A percentile compares a stretch with the other conserved stretches of the same genome.
These are phyloP conservation scores for Tylopilus sp. DNA, from an alignment of 768 basidiomycete species.

Conservation along the genomic window DNA sequence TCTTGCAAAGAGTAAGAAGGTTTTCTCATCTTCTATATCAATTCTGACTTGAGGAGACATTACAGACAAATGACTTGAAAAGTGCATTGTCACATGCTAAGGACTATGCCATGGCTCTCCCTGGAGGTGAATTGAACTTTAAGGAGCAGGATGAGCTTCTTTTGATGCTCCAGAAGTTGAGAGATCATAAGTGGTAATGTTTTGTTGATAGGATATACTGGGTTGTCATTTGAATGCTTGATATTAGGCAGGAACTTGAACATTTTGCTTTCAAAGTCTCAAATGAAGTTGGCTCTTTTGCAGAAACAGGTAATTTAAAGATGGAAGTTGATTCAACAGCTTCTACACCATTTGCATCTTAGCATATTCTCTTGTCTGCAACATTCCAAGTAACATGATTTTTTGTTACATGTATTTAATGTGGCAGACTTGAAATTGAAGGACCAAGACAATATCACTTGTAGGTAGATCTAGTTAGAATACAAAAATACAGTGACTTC, in stretches of 20 bases:
- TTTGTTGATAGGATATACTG: neutral
- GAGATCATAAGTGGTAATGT: constrained; percentile 47
- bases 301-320: constrained; percentile 31
- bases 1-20: constrained; percentile 60
- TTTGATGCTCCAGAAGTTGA: constrained; percentile 59
- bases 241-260: constrained; percentile 49
- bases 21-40: neutral
- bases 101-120: constrained; percentile 52
- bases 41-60: neutral
- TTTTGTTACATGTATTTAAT: no score
- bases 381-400: no score
- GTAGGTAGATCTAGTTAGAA: no score
- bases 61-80: constrained; percentile 73
- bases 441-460: no score
- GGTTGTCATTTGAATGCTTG: neutral
- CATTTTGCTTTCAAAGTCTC: constrained; percentile 47
- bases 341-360: constrained; percentile 56
- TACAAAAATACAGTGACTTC: no score
- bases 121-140: constrained; percentile 69
- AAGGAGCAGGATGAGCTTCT: constrained; percentile 73
- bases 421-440: no score
- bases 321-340: constrained; percentile 78
- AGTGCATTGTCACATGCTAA: constrained; percentile 55
- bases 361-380: no score
- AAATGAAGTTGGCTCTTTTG: constrained; percentile 27